A percentile compares a stretch with the other conserved stretches of the same genome.
Conservation (phyloP, 106 monocot species). For the Amphibolis antarctica region DNA sequence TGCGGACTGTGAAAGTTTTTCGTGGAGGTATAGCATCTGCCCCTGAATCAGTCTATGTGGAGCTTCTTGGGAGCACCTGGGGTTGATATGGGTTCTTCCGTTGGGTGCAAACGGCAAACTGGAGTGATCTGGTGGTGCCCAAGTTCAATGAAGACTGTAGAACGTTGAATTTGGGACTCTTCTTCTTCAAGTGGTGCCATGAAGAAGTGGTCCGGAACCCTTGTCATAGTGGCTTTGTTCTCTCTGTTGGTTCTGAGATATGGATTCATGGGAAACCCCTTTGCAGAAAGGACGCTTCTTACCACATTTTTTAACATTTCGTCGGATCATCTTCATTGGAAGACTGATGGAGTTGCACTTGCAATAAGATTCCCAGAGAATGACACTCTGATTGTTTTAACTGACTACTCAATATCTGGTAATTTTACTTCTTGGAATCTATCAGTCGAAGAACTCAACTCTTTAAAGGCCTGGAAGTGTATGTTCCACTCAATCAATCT, state of each 20-base stretch:
- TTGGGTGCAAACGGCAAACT: too few species aligned
- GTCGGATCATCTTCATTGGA: conserved; percentile 37
- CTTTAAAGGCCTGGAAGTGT: conserved; percentile 70
- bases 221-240: conserved; percentile 16
- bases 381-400: conserved; percentile 35
- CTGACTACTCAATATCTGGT: conserved; percentile 25
- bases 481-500: conserved; percentile 36
- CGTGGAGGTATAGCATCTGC: too few species aligned
- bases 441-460: conserved; percentile 30
- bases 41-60: too few species aligned
- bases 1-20: too few species aligned
- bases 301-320: conserved; percentile 29
- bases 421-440: conserved; percentile 40
- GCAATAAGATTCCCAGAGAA: conserved; percentile 32
- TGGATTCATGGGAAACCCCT: conserved; percentile 44
- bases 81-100: too few species aligned
- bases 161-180: too few species aligned
- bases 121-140: too few species aligned
- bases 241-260: conserved; percentile 46
- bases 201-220: conserved; percentile 40
- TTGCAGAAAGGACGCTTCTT: conserved; percentile 31
- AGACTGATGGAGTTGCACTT: conserved; percentile 18
- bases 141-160: too few species aligned
- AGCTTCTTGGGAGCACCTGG: too few species aligned
- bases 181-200: conserved; percentile 5